Conservation (phyloP, 1,284 basidiomycete species). For the Schizophyllum amplum region DNA sequence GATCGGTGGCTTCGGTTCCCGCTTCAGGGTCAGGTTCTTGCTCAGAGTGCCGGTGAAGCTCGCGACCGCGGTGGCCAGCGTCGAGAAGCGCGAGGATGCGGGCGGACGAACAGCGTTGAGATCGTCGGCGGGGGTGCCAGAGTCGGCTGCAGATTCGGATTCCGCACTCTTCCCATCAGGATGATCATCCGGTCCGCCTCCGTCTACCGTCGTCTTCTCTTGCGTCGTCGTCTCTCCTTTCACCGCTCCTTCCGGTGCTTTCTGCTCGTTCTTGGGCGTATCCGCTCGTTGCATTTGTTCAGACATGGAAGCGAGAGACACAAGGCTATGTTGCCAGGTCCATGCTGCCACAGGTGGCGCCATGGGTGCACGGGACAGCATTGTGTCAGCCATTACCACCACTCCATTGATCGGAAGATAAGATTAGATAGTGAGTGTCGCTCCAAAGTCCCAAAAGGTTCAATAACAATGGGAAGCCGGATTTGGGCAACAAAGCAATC, state of each 20-base stretch:
- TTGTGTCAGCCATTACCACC: neutral
- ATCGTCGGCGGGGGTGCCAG: neutral
- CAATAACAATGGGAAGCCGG: neutral
- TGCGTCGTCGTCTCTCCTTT: neutral
- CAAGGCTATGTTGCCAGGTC: neutral
- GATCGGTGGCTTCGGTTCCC: constrained; percentile 12
- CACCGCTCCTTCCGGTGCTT: neutral
- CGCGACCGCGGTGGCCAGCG: neutral
- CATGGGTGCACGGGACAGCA: neutral
- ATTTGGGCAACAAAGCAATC: neutral
- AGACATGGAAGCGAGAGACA: neutral
- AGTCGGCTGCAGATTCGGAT: neutral
- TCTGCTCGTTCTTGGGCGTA: neutral
- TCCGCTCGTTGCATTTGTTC: neutral
- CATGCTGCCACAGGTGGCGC: neutral
- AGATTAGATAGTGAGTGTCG: neutral
- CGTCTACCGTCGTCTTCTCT: neutral
- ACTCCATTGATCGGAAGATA: neutral
- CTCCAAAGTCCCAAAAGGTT: neutral
- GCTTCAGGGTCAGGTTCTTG: constrained; percentile 1
- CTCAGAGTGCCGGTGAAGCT: constrained; percentile 18
- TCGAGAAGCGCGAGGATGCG: neutral
- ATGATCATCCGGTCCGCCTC: neutral
- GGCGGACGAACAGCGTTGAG: too few relatives aligned
- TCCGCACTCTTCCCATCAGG: neutral